Conservation (phyloP, 176 grass and related monocot species). For the Oryza meyeriana region DNA sequence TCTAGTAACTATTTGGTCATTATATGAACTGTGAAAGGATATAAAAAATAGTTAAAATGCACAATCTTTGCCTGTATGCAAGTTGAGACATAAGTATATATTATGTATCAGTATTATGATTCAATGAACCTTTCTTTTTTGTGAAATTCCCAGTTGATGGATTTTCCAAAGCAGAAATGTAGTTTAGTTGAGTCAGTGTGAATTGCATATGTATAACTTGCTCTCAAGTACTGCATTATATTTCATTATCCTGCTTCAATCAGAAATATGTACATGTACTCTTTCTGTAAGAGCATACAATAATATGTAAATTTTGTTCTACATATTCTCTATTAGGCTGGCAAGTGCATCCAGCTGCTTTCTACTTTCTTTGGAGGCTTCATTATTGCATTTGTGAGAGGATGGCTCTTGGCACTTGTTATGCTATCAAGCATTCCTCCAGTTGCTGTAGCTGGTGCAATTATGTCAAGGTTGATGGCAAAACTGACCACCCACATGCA, state of each 20-base stretch:
- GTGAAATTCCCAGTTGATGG: not conserved
- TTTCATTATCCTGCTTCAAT: not conserved
- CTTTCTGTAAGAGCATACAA: not conserved
- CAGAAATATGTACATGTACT: not conserved
- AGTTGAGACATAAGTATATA: not conserved
- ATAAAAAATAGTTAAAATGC: not conserved
- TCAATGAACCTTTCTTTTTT: not conserved
- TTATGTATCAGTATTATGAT: not conserved
- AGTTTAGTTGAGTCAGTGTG: not conserved
- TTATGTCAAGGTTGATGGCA: conserved; percentile 42
- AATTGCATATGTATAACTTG: conserved; percentile 4
- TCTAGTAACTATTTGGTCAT: no score
- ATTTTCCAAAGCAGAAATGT: not conserved
- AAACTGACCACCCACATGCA: conserved; percentile 53
- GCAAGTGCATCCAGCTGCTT: conserved; percentile 62
- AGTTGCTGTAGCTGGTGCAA: conserved; percentile 35
- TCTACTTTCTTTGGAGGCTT: conserved; percentile 80
- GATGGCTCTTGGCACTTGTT: conserved; percentile 83
- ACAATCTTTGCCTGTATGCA: not conserved
- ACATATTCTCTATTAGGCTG: conserved; percentile 46
- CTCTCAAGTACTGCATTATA: not conserved
- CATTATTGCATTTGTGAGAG: conserved; percentile 68
- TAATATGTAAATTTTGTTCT: not conserved
- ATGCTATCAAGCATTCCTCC: conserved; percentile 74
- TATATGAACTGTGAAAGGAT: not conserved